Evolutionary conservation across 805 yeast genomes (phyloP).

Genomic region (Debaryomyces castellii): DNA sequence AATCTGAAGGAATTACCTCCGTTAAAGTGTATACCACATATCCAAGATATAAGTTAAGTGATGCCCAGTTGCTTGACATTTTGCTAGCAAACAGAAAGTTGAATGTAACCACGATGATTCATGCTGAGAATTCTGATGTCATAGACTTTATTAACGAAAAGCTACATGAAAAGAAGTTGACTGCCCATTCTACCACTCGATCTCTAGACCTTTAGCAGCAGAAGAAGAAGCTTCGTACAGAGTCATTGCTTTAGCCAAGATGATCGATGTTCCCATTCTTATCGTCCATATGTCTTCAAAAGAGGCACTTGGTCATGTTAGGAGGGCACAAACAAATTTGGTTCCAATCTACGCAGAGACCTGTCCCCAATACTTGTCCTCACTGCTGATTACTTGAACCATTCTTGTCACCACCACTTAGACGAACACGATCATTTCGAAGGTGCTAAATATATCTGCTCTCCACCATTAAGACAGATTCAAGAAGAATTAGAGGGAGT

Average conservation of each 20-base stretch:
- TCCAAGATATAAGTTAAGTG: slow-evolving; percentile 40
- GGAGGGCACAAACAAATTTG: slow-evolving; percentile 39
- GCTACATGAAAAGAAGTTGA: slow-evolving; percentile 33
- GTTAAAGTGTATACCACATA: slow-evolving; percentile 48
- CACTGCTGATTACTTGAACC: slow-evolving; percentile 39
- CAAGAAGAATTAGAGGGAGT: slow-evolving; percentile 40
- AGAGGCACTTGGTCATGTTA: slow-evolving; percentile 39
- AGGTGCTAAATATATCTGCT: slow-evolving; percentile 51
- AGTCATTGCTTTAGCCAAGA: slow-evolving; percentile 42
- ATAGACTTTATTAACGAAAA: slow-evolving; percentile 41
- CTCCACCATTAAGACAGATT: slow-evolving; percentile 48
- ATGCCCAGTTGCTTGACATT: slow-evolving; percentile 38
- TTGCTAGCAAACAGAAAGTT: slow-evolving; percentile 38
- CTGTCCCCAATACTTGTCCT: slow-evolving; percentile 49
- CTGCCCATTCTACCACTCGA: slow-evolving; percentile 46
- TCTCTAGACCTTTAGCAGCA: slow-evolving; percentile 43
- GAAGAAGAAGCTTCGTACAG: slow-evolving; percentile 53
- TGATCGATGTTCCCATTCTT: slow-evolving; percentile 45
- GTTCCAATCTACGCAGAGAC: slow-evolving; percentile 50
- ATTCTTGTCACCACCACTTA: slow-evolving; percentile 9
- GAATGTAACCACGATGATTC: slow-evolving; percentile 49
- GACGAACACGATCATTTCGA: slow-evolving; percentile 24
- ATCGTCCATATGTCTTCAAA: slow-evolving; percentile 51
- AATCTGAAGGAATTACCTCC: slow-evolving; percentile 36
- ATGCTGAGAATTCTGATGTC: slow-evolving; percentile 52